These are phyloP conservation scores for Bjerkandera adusta DNA, from an alignment of 1,284 basidiomycete species.

Conservation along the genomic window DNA sequence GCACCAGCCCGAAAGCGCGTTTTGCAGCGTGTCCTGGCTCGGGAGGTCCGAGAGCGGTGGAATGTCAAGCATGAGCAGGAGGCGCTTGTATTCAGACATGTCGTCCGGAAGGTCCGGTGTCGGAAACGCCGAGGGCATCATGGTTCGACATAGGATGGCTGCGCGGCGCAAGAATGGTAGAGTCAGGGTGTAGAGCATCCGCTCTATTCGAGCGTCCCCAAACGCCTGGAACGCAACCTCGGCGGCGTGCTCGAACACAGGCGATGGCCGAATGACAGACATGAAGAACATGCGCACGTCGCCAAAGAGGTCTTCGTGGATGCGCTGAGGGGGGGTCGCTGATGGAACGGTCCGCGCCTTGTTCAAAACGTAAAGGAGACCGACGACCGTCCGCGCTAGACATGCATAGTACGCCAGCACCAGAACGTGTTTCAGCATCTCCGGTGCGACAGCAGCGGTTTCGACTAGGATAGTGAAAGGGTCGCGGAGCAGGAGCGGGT, in stretches of 20 bases:
- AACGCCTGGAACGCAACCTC: slow-evolving; percentile 74
- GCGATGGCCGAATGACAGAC: slow-evolving; percentile 77
- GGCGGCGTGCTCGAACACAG: slow-evolving; percentile 76
- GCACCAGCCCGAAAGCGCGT: slow-evolving; percentile 80
- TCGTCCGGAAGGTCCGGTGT: slow-evolving; percentile 36
- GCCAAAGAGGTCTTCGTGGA: slow-evolving; percentile 68
- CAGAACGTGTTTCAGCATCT: slow-evolving; percentile 83
- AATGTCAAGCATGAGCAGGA: slow-evolving; percentile 76
- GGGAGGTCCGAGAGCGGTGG: slow-evolving; percentile 77
- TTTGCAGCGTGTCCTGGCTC: slow-evolving; percentile 79
- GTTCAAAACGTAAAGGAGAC: slow-evolving; percentile 75
- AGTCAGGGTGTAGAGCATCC: slow-evolving; percentile 86
- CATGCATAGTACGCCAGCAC: slow-evolving; percentile 87
- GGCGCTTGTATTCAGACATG: slow-evolving; percentile 75
- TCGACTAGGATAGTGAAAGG: slow-evolving; percentile 88
- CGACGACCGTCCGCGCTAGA: slow-evolving; percentile 81
- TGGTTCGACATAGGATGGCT: slow-evolving; percentile 80
- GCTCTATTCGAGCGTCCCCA: slow-evolving; percentile 80
- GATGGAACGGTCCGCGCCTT: slow-evolving; percentile 59
- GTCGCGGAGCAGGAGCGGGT: slow-evolving; percentile 82
- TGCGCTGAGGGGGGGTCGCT: slow-evolving; percentile 40
- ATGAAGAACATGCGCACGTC: slow-evolving; percentile 84
- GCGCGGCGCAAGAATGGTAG: slow-evolving; percentile 93
- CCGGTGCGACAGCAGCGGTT: slow-evolving; percentile 84
- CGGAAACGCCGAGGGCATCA: slow-evolving; percentile 64